A percentile compares a stretch with the other conserved stretches of the same genome.
Evolutionary conservation across 768 basidiomycete genomes (phyloP).

Genomic region (Lentinula edodes): DNA sequence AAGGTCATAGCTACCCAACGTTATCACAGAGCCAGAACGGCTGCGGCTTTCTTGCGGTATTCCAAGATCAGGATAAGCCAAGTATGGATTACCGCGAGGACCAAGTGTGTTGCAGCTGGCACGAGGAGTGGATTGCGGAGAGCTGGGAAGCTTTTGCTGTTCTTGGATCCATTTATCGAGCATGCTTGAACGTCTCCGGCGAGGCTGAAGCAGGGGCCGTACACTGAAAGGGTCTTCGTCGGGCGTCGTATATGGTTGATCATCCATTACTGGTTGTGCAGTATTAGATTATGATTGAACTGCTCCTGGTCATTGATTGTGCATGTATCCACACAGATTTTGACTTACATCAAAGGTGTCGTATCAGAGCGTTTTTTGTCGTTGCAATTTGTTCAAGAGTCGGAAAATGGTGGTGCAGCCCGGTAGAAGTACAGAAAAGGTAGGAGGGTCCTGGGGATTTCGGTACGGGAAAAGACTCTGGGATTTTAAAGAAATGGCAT

Average conservation of each 20-base stretch:
- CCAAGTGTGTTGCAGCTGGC: background rate
- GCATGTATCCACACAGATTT: background rate
- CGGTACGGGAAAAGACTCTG: background rate
- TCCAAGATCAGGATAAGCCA: conserved; percentile 37
- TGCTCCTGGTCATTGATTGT: background rate
- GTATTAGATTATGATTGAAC: background rate
- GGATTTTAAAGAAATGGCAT: background rate
- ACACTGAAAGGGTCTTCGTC: conserved; percentile 49
- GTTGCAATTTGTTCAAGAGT: background rate
- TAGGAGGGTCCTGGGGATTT: background rate
- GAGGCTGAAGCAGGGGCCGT: conserved; percentile 26
- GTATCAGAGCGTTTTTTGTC: background rate
- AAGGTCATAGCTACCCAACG: conserved; percentile 42
- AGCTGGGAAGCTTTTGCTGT: conserved; percentile 27
- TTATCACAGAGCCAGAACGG: conserved; percentile 23
- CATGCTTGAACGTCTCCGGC: conserved; percentile 41
- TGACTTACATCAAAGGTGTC: background rate
- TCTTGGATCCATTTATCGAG: conserved; percentile 51
- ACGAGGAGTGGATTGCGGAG: conserved; percentile 5
- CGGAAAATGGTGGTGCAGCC: background rate
- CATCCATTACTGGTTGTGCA: conserved; percentile 20
- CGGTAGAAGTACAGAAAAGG: background rate
- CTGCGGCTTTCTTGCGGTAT: conserved; percentile 14
- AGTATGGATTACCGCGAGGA: conserved; percentile 29
- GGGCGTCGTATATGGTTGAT: conserved; percentile 41